Conservation (phyloP, 1,284 basidiomycete genomes). For the Erythrobasidium hasegawianum region DNA sequence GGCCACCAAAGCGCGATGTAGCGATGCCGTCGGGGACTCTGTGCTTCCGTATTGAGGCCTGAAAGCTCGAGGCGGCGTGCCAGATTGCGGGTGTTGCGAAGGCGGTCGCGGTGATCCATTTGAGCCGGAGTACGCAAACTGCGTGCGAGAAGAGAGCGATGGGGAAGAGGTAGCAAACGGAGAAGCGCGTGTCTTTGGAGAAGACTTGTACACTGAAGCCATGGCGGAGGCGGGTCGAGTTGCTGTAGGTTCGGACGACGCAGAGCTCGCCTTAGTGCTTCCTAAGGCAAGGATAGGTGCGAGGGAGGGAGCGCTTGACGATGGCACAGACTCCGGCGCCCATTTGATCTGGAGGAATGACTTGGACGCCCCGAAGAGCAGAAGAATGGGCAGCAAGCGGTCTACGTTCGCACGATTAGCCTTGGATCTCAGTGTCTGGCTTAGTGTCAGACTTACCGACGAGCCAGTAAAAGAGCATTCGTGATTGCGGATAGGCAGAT, state of each 20-base stretch:
- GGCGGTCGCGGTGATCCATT: slow-evolving; percentile 1
- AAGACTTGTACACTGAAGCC: slow-evolving; percentile 17
- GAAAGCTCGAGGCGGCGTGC: slow-evolving; percentile 18
- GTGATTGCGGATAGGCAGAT: neutral
- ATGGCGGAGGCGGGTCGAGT: slow-evolving; percentile 3
- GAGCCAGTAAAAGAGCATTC: neutral
- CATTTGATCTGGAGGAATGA: slow-evolving; percentile 12
- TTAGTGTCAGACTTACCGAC: neutral
- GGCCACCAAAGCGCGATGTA: slow-evolving; percentile 19
- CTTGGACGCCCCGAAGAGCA: slow-evolving; percentile 20
- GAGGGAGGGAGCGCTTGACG: slow-evolving; percentile 4
- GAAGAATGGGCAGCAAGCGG: slow-evolving; percentile 18
- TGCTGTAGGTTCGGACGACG: neutral
- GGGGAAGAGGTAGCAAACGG: slow-evolving; percentile 20
- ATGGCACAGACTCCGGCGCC: neutral
- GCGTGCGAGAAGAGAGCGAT: slow-evolving; percentile 6
- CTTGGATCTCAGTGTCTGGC: neutral
- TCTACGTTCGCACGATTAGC: slow-evolving; percentile 1
- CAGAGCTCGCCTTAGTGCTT: slow-evolving; percentile 7
- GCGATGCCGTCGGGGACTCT: slow-evolving; percentile 25
- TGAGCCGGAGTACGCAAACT: neutral
- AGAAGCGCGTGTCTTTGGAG: slow-evolving; percentile 27
- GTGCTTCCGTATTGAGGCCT: neutral
- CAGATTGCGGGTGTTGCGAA: neutral
- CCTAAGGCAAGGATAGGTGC: neutral